These are phyloP conservation scores for Lippia alba DNA, from an alignment of 305 asterid species.

Conservation along the genomic window DNA sequence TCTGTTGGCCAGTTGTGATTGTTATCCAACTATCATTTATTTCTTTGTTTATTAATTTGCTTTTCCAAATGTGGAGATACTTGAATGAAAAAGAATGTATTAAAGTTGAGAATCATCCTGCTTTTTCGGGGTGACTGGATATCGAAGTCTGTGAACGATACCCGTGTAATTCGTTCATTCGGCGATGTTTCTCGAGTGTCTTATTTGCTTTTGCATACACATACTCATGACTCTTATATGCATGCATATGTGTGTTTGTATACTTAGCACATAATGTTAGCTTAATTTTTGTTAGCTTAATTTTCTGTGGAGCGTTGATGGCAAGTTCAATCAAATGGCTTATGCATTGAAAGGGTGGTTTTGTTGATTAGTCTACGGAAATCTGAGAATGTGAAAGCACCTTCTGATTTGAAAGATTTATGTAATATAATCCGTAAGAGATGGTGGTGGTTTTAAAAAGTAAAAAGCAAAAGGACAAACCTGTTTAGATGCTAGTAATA, in stretches of 20 bases:
- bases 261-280: background rate
- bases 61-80: constrained; percentile 1
- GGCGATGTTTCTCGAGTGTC: constrained; percentile 1
- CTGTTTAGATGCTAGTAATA: constrained; percentile 33
- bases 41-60: constrained; percentile 1
- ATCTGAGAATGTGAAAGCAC: constrained; percentile 21
- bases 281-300: constrained; percentile 16
- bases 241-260: constrained; percentile 1
- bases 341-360: constrained; percentile 14
- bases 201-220: constrained; percentile 8
- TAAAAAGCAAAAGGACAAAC: constrained; percentile 11
- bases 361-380: constrained; percentile 18
- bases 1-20: background rate
- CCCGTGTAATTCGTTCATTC: background rate
- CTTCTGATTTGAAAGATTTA: constrained; percentile 30
- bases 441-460: constrained; percentile 32
- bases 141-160: background rate
- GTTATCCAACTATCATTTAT: background rate
- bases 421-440: constrained; percentile 34
- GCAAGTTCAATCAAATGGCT: constrained; percentile 22
- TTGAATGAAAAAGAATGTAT: constrained; percentile 2
- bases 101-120: background rate
- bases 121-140: background rate
- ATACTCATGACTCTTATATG: constrained; percentile 9
- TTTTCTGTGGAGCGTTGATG: constrained; percentile 9